These are phyloP conservation scores for Magnolia officinalis DNA, from an alignment of 164 flowering plant species.

Conservation along the genomic window DNA sequence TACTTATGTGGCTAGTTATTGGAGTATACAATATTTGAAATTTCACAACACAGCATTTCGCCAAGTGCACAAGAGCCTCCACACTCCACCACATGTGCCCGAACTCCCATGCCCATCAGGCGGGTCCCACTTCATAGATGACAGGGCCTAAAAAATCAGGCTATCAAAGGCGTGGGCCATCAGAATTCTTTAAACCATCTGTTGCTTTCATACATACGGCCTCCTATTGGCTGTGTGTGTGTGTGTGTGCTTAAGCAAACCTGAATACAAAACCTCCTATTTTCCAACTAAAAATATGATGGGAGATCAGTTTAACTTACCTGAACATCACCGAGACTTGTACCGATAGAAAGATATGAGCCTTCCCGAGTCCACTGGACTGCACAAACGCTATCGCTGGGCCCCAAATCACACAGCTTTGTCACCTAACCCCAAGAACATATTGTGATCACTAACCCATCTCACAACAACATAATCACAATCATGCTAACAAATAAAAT, in stretches of 20 bases:
- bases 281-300: neutral
- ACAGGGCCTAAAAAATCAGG: too few species aligned
- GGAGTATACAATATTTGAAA: too few species aligned
- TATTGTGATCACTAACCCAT: neutral
- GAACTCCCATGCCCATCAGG: too few species aligned
- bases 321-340: constrained; percentile 91
- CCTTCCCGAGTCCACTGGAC: constrained; percentile 98
- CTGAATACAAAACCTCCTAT: neutral
- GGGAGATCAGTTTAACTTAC: constrained; percentile 27
- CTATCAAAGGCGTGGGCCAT: too few species aligned
- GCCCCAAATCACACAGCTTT: constrained; percentile 92
- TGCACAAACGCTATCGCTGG: constrained; percentile 74
- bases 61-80: too few species aligned
- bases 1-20: too few species aligned
- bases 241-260: neutral
- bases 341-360: constrained; percentile 88
- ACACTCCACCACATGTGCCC: too few species aligned
- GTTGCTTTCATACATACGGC: too few species aligned
- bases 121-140: too few species aligned
- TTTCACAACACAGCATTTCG: too few species aligned
- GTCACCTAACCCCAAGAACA: constrained; percentile 58
- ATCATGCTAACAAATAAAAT: neutral
- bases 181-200: too few species aligned
- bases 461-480: neutral
- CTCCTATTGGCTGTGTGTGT: too few species aligned